Conservation (phyloP, 768 basidiomycete genomes). For the Pleurotus giganteus region DNA sequence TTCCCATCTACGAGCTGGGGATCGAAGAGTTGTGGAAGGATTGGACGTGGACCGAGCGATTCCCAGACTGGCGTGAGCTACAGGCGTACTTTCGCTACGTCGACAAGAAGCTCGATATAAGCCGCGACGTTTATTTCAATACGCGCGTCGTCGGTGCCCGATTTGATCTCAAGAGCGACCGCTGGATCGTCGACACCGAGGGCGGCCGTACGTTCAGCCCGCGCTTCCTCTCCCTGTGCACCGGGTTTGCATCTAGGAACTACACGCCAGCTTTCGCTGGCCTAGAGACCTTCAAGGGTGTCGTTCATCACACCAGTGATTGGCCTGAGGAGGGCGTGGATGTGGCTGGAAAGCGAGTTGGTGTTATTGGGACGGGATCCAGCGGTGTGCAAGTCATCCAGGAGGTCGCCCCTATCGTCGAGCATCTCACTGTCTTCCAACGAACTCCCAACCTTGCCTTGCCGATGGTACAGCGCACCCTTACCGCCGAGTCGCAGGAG, state of each 20-base stretch:
- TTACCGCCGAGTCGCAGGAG: conserved; percentile 40
- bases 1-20: conserved; percentile 1
- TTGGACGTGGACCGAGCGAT: conserved; percentile 1
- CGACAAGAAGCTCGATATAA: conserved; percentile 24
- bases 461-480: conserved; percentile 55
- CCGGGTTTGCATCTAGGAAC: conserved; percentile 22
- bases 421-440: conserved; percentile 26
- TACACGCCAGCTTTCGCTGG: conserved; percentile 19
- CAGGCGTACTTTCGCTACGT: conserved; percentile 20
- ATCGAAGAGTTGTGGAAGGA: conserved; percentile 8
- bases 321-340: conserved; percentile 23
- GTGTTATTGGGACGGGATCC: conserved; percentile 25
- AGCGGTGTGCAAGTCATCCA: conserved; percentile 26
- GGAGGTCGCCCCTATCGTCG: conserved; percentile 17
- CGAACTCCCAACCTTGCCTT: conserved; percentile 42
- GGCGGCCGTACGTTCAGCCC: conserved; percentile 15
- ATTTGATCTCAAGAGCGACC: conserved; percentile 16
- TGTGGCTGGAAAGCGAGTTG: conserved; percentile 21
- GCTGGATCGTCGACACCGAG: conserved; percentile 21
- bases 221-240: conserved; percentile 21
- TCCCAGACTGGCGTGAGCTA: conserved; percentile 7
- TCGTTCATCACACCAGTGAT: conserved; percentile 19
- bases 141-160: conserved; percentile 20
- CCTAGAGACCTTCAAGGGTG: conserved; percentile 21
- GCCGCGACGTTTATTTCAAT: conserved; percentile 20